phyloP scores from a whole-genome alignment of 495 filamentous ascomycete species.

The Annulohypoxylon maeteangense region DNA sequence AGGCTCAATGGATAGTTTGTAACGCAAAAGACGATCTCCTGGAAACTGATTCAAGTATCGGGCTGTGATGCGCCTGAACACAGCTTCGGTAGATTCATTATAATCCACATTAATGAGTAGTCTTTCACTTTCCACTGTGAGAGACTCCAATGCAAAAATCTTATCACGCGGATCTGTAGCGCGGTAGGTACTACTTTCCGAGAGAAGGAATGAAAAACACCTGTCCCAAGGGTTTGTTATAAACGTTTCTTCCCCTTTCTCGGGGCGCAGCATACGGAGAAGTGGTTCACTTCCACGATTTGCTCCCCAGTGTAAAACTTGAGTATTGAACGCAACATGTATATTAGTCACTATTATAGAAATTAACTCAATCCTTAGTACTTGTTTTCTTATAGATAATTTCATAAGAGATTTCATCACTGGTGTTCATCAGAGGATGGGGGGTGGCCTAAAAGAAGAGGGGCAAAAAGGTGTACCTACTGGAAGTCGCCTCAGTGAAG shows the following conservation, averaged over 20 bases:
- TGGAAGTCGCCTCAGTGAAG: too few relatives aligned
- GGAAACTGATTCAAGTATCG: background rate
- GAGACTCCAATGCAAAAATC: constrained; percentile 4
- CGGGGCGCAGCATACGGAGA: background rate
- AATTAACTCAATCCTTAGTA: too few relatives aligned
- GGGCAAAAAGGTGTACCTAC: too few relatives aligned
- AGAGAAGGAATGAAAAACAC: background rate
- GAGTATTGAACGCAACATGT: too few relatives aligned
- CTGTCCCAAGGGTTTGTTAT: background rate
- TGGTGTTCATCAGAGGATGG: too few relatives aligned
- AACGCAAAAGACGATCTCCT: background rate
- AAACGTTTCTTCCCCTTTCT: background rate
- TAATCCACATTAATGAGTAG: background rate
- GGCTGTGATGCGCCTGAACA: constrained; percentile 10
- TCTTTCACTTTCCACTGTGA: background rate
- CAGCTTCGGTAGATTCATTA: background rate
- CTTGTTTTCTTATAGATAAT: too few relatives aligned
- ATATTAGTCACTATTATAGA: too few relatives aligned
- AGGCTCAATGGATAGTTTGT: background rate
- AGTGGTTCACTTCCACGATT: too few relatives aligned
- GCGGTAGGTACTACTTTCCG: background rate
- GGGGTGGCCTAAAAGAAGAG: too few relatives aligned
- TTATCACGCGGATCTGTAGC: constrained; percentile 11
- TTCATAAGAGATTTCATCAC: too few relatives aligned
- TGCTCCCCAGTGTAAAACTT: too few relatives aligned